These are phyloP conservation scores for Dictyostelium citrinum DNA, from an alignment of 78 protist species.

Conservation along the genomic window DNA sequence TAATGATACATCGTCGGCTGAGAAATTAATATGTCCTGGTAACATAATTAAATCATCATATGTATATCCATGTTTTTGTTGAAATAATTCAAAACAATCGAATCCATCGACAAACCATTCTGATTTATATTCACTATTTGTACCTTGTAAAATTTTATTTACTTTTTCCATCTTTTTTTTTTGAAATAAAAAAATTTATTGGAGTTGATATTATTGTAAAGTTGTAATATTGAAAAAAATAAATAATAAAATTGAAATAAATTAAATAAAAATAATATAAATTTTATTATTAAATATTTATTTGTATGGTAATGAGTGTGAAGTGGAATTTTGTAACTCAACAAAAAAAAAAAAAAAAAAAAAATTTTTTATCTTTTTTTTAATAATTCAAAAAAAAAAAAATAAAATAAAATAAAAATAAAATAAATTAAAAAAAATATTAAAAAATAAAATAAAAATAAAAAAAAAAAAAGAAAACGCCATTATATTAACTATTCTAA, in stretches of 20 bases:
- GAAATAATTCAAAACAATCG: slow-evolving; percentile 41
- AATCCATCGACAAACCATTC: slow-evolving; percentile 48
- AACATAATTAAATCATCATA: slow-evolving; percentile 77
- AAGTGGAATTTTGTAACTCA: neutral
- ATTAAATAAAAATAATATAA: neutral
- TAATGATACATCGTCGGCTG: slow-evolving; percentile 58
- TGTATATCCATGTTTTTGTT: slow-evolving; percentile 68
- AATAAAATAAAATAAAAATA: too few species aligned
- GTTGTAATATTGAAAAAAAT: too few species aligned
- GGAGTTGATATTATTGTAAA: too few species aligned
- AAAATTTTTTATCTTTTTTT: too few species aligned
- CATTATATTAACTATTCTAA: too few species aligned
- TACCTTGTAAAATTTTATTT: neutral
- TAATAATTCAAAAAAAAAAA: too few species aligned
- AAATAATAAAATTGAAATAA: neutral
- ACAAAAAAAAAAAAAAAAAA: neutral
- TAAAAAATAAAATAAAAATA: too few species aligned
- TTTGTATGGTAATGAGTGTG: neutral
- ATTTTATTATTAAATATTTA: neutral
- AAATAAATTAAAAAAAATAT: too few species aligned
- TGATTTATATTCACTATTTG: neutral
- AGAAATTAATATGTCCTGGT: slow-evolving; percentile 78
- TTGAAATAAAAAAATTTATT: too few species aligned
- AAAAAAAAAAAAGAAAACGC: too few species aligned
- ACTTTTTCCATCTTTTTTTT: neutral